These are phyloP conservation scores for Boletus coffeatus DNA, from an alignment of 1,284 basidiomycete genomes.

Conservation along the genomic window DNA sequence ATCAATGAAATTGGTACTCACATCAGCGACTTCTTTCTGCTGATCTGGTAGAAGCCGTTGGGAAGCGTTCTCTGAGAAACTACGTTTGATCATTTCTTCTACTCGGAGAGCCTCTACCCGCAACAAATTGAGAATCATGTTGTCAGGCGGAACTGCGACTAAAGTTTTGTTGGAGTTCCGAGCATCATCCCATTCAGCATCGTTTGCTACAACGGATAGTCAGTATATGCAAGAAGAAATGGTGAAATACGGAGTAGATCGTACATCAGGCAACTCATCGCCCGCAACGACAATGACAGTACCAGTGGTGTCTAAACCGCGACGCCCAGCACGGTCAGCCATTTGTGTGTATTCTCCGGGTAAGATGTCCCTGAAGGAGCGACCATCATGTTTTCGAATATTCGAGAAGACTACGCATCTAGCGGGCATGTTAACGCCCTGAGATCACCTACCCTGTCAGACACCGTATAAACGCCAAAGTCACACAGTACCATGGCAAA, in stretches of 20 bases:
- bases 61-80: constrained; percentile 97
- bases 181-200: constrained; percentile 89
- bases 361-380: constrained; percentile 83
- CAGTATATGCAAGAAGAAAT: constrained; percentile 8
- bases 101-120: constrained; percentile 95
- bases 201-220: constrained; percentile 47
- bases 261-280: constrained; percentile 83
- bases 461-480: constrained; percentile 1
- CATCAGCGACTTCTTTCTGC: constrained; percentile 81
- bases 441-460: constrained; percentile 7
- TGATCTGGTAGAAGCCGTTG: constrained; percentile 92
- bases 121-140: constrained; percentile 95
- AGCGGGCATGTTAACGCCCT: constrained; percentile 99
- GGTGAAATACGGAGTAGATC: constrained; percentile 18
- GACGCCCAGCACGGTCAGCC: constrained; percentile 96
- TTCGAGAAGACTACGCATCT: constrained; percentile 95
- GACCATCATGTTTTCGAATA: constrained; percentile 95
- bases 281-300: constrained; percentile 91
- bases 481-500: constrained; percentile 85
- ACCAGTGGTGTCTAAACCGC: constrained; percentile 93
- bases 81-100: constrained; percentile 99
- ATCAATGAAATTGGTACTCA: constrained; percentile 29
- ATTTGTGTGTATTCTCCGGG: constrained; percentile 98
- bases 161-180: constrained; percentile 87
- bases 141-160: constrained; percentile 96